Conservation (phyloP, 2,329 filamentous ascomycete genomes). For the Alternaria novae-zelandiae region DNA sequence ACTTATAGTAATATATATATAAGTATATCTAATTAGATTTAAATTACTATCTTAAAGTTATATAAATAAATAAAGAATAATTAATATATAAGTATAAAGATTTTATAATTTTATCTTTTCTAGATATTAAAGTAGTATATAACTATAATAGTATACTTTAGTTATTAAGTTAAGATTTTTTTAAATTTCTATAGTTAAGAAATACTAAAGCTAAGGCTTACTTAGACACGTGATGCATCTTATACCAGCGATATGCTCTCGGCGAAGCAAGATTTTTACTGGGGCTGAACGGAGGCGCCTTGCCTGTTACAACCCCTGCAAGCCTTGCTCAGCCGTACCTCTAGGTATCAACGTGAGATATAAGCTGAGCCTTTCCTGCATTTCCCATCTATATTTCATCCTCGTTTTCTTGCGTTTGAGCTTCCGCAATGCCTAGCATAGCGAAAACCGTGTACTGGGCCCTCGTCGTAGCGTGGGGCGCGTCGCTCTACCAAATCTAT, state of each 20-base stretch:
- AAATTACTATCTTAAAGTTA: no score
- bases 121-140: no score
- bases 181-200: no score
- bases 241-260: neutral
- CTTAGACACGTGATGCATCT: no score
- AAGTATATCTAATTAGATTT: no score
- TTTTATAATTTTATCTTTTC: no score
- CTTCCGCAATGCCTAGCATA: conserved; percentile 15
- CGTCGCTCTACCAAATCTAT: conserved; percentile 35
- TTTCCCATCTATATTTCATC: neutral
- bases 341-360: conserved; percentile 11
- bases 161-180: no score
- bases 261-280: neutral
- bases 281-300: neutral
- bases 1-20: no score
- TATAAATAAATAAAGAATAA: no score
- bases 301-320: conserved; percentile 1
- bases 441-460: conserved; percentile 21
- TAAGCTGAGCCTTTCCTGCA: conserved; percentile 4
- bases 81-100: no score
- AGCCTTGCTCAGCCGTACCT: conserved; percentile 1
- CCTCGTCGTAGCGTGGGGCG: conserved; percentile 31
- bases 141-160: no score
- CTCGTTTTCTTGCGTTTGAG: neutral
- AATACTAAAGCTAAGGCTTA: neutral